Evolutionary conservation across 768 basidiomycete genomes (phyloP).

Genomic region (Leccinum boreale): DNA sequence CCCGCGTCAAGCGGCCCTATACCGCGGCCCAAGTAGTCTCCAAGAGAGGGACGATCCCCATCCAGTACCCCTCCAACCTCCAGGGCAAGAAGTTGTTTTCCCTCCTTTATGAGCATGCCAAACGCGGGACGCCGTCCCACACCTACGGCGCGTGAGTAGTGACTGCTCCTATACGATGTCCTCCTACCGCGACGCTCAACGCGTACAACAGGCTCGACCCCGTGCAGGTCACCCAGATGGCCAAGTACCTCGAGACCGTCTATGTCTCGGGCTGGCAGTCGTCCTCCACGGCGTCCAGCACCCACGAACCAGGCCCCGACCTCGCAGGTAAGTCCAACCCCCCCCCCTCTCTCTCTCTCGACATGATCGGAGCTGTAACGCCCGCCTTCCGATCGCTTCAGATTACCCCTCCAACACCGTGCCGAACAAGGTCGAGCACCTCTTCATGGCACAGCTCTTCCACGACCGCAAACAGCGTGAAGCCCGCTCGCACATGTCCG

Average conservation of each 20-base stretch:
- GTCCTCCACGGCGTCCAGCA: conserved; percentile 88
- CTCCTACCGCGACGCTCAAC: not conserved
- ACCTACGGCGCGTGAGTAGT: conserved; percentile 97
- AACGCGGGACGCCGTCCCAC: conserved; percentile 78
- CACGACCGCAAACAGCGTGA: conserved; percentile 97
- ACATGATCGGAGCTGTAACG: not conserved
- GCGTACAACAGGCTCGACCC: conserved; percentile 79
- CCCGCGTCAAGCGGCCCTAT: conserved; percentile 86
- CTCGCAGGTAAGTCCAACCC: conserved; percentile 67
- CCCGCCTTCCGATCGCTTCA: conserved; percentile 25
- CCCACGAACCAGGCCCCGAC: conserved; percentile 97
- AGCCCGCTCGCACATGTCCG: conserved; percentile 65
- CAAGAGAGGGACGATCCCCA: conserved; percentile 85
- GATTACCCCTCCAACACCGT: conserved; percentile 99
- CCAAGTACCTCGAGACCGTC: conserved; percentile 95
- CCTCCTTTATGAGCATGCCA: conserved; percentile 72
- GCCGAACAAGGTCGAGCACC: conserved; percentile 96
- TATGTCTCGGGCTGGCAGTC: conserved; percentile 98
- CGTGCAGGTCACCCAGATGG: conserved; percentile 99
- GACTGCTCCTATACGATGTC: not conserved
- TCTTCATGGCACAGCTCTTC: conserved; percentile 98
- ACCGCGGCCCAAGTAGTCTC: conserved; percentile 90
- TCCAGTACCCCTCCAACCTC: conserved; percentile 82
- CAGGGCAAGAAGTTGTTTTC: conserved; percentile 85
- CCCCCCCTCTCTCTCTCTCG: not conserved